Conservation (phyloP, 2,329 filamentous ascomycete species). For the Apiospora malaysiana region DNA sequence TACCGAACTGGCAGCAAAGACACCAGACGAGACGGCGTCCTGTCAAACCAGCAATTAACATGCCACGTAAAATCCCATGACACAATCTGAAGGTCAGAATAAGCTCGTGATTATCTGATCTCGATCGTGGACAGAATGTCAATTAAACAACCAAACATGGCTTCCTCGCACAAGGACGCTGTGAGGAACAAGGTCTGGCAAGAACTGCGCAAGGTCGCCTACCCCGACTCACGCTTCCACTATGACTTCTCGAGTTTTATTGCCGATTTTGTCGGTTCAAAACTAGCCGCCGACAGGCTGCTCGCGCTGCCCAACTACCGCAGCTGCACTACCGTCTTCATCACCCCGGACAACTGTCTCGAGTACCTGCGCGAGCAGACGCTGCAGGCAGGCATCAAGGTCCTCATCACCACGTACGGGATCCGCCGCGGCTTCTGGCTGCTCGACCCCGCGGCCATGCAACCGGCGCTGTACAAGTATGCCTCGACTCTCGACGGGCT, state of each 20-base stretch:
- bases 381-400: slow-evolving; percentile 46
- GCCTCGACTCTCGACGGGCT: slow-evolving; percentile 50
- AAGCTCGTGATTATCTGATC: neutral
- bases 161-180: slow-evolving; percentile 28
- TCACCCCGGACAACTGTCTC: slow-evolving; percentile 51
- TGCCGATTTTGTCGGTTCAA: slow-evolving; percentile 47
- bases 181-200: slow-evolving; percentile 38
- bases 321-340: slow-evolving; percentile 41
- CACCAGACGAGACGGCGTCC: neutral
- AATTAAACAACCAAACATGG: neutral
- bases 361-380: slow-evolving; percentile 45
- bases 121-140: neutral
- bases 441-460: slow-evolving; percentile 43
- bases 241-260: slow-evolving; percentile 50
- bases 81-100: neutral
- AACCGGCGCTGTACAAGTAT: slow-evolving; percentile 34
- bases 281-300: slow-evolving; percentile 40
- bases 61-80: neutral
- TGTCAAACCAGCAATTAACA: neutral
- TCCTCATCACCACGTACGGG: slow-evolving; percentile 49
- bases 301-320: slow-evolving; percentile 40
- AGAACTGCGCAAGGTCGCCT: slow-evolving; percentile 43
- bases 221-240: slow-evolving; percentile 50
- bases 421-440: slow-evolving; percentile 49
- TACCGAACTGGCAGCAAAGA: neutral